Conservation (phyloP, 805 yeast genomes). For the Barnettozyma botsteinii region DNA sequence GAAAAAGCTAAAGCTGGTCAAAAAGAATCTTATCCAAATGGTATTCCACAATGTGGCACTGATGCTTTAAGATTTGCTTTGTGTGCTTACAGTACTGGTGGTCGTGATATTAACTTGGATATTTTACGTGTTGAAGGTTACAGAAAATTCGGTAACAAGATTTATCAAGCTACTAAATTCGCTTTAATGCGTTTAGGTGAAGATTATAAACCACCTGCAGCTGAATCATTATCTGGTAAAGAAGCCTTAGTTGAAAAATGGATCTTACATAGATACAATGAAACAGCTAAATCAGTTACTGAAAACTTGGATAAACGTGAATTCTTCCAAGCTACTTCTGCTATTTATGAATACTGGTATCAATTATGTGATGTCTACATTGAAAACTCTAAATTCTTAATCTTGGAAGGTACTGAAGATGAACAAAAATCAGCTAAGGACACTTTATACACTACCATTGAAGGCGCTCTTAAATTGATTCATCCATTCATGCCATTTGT, state of each 20-base stretch:
- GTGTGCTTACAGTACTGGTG: conserved; percentile 98
- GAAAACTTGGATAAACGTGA: conserved; percentile 76
- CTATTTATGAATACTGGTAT: conserved; percentile 91
- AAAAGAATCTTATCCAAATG: conserved; percentile 83
- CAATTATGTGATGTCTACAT: conserved; percentile 96
- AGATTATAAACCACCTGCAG: conserved; percentile 77
- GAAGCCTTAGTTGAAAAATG: conserved; percentile 94
- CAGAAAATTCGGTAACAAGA: conserved; percentile 99
- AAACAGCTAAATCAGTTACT: conserved; percentile 59
- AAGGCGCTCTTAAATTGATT: conserved; percentile 83
- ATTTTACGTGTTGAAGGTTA: conserved; percentile 96
- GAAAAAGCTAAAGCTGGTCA: conserved; percentile 87
- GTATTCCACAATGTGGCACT: conserved; percentile 99
- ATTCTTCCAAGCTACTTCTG: conserved; percentile 80
- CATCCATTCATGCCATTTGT: conserved; percentile 98
- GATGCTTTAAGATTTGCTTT: conserved; percentile 97
- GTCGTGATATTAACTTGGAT: conserved; percentile 95
- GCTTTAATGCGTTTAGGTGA: conserved; percentile 89
- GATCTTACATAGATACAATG: conserved; percentile 84
- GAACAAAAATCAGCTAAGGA: conserved; percentile 90
- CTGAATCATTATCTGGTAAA: conserved; percentile 58
- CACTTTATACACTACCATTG: conserved; percentile 88
- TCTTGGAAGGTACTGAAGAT: conserved; percentile 81
- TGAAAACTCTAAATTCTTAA: conserved; percentile 91
- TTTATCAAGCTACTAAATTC: conserved; percentile 97